phyloP scores from a whole-genome alignment of 2,329 filamentous ascomycete genomes.

The Aureobasidium sp. region DNA sequence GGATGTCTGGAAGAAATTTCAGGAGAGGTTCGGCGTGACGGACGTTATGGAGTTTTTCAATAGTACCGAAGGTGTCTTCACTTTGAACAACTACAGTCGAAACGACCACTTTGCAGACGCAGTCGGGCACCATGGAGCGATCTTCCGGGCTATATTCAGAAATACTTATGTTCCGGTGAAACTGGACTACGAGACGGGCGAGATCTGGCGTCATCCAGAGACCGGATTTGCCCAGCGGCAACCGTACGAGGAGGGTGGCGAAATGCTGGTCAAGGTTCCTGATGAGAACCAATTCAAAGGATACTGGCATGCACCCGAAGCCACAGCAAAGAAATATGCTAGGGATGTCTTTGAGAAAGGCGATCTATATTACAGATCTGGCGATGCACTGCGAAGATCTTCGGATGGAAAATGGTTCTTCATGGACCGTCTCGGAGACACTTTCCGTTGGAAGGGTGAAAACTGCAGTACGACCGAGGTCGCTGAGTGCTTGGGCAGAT shows the following conservation, averaged over 20 bases:
- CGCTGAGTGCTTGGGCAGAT: slow-evolving; percentile 39
- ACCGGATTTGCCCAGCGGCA: slow-evolving; percentile 61
- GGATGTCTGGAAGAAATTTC: slow-evolving; percentile 61
- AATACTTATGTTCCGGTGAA: slow-evolving; percentile 59
- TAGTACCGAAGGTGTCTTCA: slow-evolving; percentile 65
- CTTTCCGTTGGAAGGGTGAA: slow-evolving; percentile 45
- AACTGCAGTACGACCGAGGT: slow-evolving; percentile 45
- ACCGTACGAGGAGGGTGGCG: slow-evolving; percentile 62
- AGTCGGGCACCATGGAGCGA: slow-evolving; percentile 64
- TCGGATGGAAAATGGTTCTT: slow-evolving; percentile 43
- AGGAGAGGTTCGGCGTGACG: slow-evolving; percentile 55
- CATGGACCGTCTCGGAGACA: slow-evolving; percentile 43
- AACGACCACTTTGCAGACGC: slow-evolving; percentile 61
- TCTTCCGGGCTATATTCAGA: slow-evolving; percentile 48
- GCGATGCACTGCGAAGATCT: slow-evolving; percentile 40
- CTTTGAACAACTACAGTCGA: slow-evolving; percentile 36
- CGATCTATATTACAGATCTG: slow-evolving; percentile 44
- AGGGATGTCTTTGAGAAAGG: slow-evolving; percentile 41
- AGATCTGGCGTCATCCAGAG: slow-evolving; percentile 57
- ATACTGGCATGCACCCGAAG: slow-evolving; percentile 62
- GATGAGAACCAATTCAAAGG: slow-evolving; percentile 55
- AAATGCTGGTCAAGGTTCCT: slow-evolving; percentile 62
- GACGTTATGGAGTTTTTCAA: slow-evolving; percentile 70
- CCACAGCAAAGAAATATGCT: slow-evolving; percentile 52
- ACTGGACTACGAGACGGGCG: slow-evolving; percentile 61